Conservation (phyloP, 768 basidiomycete species). For the Mrakia hoshinonis region DNA sequence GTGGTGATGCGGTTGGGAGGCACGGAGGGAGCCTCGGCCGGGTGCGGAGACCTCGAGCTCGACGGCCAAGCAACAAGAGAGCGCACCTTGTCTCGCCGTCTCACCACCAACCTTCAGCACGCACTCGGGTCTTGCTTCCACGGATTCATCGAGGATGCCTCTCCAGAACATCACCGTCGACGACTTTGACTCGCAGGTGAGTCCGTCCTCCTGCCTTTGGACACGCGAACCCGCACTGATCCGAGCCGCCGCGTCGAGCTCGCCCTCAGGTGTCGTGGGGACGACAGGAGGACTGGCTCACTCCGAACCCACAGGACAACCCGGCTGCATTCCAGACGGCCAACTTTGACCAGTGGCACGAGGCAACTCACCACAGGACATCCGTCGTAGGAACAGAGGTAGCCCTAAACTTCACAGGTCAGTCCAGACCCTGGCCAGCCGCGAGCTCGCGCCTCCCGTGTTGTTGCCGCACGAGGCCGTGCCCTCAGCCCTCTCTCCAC, state of each 20-base stretch:
- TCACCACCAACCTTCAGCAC: background rate
- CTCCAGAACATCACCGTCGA: slow-evolving; percentile 36
- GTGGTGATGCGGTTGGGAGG: no score
- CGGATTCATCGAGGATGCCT: background rate
- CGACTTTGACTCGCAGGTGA: slow-evolving; percentile 40
- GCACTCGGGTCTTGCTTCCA: background rate
- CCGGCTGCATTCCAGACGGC: slow-evolving; percentile 36
- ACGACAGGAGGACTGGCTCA: slow-evolving; percentile 35
- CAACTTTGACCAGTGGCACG: slow-evolving; percentile 37
- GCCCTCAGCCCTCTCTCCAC: background rate
- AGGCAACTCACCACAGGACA: slow-evolving; percentile 40
- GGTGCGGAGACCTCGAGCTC: no score
- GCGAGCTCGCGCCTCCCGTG: background rate
- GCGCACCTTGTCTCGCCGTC: no score
- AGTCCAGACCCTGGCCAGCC: slow-evolving; percentile 17
- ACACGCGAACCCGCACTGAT: no score
- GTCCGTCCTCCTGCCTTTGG: slow-evolving; percentile 28
- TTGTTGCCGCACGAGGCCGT: background rate
- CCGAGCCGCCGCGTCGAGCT: no score
- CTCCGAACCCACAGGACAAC: slow-evolving; percentile 39
- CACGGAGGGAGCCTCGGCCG: no score
- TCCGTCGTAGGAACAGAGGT: slow-evolving; percentile 32
- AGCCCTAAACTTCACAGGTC: slow-evolving; percentile 39
- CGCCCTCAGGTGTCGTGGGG: no score
- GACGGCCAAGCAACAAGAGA: background rate